Evolutionary conservation across 2,329 filamentous ascomycete species (phyloP).

Genomic region (Corynespora cassiicola): DNA sequence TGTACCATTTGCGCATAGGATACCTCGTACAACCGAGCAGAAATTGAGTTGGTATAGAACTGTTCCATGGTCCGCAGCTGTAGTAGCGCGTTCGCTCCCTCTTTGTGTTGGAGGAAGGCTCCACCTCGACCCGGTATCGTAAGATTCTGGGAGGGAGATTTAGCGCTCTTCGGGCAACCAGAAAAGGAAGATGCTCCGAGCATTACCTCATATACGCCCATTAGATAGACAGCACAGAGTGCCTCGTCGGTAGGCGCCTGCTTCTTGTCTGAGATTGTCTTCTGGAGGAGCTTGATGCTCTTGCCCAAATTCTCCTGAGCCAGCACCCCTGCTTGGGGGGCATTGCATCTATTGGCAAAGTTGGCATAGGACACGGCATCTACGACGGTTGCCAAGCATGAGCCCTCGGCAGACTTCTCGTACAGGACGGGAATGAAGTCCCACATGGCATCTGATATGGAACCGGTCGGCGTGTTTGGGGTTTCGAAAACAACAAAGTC

Average conservation of each 20-base stretch:
- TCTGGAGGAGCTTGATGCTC: slow-evolving; percentile 28
- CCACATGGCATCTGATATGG: slow-evolving; percentile 31
- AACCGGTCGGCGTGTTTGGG: slow-evolving; percentile 17
- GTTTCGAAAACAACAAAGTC: slow-evolving; percentile 34
- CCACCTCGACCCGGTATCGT: slow-evolving; percentile 24
- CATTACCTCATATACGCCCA: slow-evolving; percentile 39
- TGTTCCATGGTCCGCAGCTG: slow-evolving; percentile 31
- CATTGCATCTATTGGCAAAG: slow-evolving; percentile 31
- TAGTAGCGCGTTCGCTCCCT: slow-evolving; percentile 35
- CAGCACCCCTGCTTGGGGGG: slow-evolving; percentile 25
- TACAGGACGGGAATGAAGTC: slow-evolving; percentile 36
- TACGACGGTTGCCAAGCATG: slow-evolving; percentile 27
- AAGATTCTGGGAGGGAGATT: slow-evolving; percentile 26
- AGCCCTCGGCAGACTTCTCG: slow-evolving; percentile 22
- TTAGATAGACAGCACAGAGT: slow-evolving; percentile 33
- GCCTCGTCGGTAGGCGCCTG: slow-evolving; percentile 26
- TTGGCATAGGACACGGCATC: slow-evolving; percentile 37
- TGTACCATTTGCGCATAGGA: slow-evolving; percentile 33
- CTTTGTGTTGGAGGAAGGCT: slow-evolving; percentile 30
- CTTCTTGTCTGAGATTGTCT: slow-evolving; percentile 28
- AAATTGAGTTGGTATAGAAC: slow-evolving; percentile 29
- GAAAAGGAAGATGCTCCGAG: not conserved
- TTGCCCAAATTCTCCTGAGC: slow-evolving; percentile 30
- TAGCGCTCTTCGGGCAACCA: not conserved
- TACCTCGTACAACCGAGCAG: slow-evolving; percentile 34